Conservation (phyloP, 2,329 filamentous ascomycete species). For the Calonectria montana region DNA sequence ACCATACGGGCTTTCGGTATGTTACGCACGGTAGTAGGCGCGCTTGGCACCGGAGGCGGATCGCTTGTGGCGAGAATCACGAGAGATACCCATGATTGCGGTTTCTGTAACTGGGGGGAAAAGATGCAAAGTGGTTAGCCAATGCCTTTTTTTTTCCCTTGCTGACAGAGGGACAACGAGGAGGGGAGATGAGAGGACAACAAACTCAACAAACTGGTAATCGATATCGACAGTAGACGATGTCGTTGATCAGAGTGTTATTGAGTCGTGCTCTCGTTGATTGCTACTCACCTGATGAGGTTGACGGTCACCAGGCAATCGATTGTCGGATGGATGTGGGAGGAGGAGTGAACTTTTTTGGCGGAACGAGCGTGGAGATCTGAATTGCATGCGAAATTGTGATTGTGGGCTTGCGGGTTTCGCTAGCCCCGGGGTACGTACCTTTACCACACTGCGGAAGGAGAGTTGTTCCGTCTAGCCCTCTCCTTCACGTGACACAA, state of each 20-base stretch:
- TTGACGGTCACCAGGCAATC: conserved; percentile 62
- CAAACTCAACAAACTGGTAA: conserved; percentile 37
- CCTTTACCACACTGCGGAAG: conserved; percentile 44
- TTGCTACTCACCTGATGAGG: conserved; percentile 61
- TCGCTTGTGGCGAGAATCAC: conserved; percentile 99
- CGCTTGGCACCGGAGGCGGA: conserved; percentile 99
- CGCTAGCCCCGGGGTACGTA: conserved; percentile 51
- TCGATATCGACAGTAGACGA: conserved; percentile 36
- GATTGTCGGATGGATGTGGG: conserved; percentile 54
- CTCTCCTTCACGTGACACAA: conserved; percentile 30
- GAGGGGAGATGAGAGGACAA: conserved; percentile 11
- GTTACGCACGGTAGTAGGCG: conserved; percentile 84
- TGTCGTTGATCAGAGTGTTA: conserved; percentile 36
- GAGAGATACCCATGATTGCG: conserved; percentile 99
- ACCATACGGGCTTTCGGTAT: conserved; percentile 75
- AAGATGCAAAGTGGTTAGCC: conserved; percentile 36
- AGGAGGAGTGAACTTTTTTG: conserved; percentile 54
- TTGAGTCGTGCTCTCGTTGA: conserved; percentile 34
- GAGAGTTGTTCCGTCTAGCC: conserved; percentile 40
- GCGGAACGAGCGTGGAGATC: conserved; percentile 45
- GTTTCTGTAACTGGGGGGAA: conserved; percentile 62
- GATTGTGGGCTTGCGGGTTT: conserved; percentile 52
- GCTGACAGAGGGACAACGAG: not conserved
- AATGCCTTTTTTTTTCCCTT: not conserved
- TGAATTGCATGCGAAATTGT: conserved; percentile 52